Base-by-base conservation (phyloP, 345 rosid genomes). In the Eucalyptus erythrocorys region DNA sequence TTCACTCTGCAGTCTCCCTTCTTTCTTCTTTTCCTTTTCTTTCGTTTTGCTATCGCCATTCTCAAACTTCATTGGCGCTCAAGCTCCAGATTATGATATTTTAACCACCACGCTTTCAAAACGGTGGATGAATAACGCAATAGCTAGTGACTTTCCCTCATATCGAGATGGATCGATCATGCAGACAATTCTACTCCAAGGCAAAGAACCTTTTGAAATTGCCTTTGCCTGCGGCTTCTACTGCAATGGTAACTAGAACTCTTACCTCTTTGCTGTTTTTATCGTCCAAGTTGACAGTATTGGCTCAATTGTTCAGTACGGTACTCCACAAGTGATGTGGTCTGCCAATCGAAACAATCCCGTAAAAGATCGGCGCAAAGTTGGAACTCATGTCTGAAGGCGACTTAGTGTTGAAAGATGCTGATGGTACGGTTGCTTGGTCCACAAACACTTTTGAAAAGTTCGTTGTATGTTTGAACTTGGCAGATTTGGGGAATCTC, bases 311-410 rank as follows among this genome's bases (percentile, higher is more conserved):
- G 14, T 15, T 48, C 13, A 0, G 49, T n/a, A n/a, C n/a, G 15
- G 0, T 48, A 79, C 32, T 26, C 66, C 68, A 61, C 15, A 3
- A 66, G 57, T 88, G 42, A 91, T 88, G 34, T 91, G 93, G 92
- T 89, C 90, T 49, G 87, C 92, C 24, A 90, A 91, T 5, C 45
- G 91, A 13, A 87, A 89, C 30, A 43, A 37, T n/a, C 91, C 8
- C 1, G 89, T 90, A 47, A 21, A 21, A 86, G 22, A 21, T 27
- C 9, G 88, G 86, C 4, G 57, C 90, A 0, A 87, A 40, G 3
- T 81, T 89, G 32, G 59, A 88, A 32, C 85, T 89, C 19, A 85
- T 81, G 3, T 13, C 45, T 3, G 45, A 53, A 32, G 91, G 91
- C 27, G 55, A 66, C 40, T 87, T 90, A 40, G 87, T 88, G 53